Conservation (phyloP, 1,284 basidiomycete genomes). For the Trametes versicolor region DNA sequence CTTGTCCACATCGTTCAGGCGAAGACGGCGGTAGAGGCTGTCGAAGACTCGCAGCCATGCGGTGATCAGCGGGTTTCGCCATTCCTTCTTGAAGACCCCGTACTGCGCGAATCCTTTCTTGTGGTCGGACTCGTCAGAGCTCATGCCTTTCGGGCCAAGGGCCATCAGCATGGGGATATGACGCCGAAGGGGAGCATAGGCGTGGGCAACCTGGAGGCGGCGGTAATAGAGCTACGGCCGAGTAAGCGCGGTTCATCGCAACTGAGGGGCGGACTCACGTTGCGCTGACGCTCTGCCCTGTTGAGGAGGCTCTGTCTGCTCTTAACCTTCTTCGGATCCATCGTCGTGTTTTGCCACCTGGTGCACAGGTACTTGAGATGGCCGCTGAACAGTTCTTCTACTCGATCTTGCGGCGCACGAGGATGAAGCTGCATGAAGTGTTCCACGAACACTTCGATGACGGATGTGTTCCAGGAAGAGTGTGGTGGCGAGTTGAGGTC, state of each 20-base stretch:
- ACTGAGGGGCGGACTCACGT: neutral
- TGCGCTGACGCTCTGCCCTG: neutral
- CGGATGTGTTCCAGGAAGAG: slow-evolving; percentile 2
- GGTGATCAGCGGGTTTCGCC: slow-evolving; percentile 5
- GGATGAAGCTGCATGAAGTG: slow-evolving; percentile 1
- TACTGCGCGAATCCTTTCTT: slow-evolving; percentile 13
- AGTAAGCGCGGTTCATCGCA: neutral
- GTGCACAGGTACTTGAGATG: slow-evolving; percentile 16
- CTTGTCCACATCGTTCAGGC: neutral
- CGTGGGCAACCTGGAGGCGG: neutral
- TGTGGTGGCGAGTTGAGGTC: neutral
- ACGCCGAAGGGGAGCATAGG: neutral
- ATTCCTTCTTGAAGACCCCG: slow-evolving; percentile 12
- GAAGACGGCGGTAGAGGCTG: slow-evolving; percentile 1
- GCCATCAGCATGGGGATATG: slow-evolving; percentile 9
- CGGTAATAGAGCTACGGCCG: slow-evolving; percentile 3
- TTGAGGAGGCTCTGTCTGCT: neutral
- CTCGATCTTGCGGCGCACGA: neutral
- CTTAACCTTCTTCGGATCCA: neutral
- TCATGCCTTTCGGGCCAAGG: slow-evolving; percentile 14
- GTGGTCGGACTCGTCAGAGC: slow-evolving; percentile 15
- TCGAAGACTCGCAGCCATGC: slow-evolving; percentile 17
- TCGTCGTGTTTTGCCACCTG: neutral
- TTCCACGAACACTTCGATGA: slow-evolving; percentile 13
- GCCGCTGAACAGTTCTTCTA: neutral